Evolutionary conservation across 768 basidiomycete genomes (phyloP), one percentile per base, ranked within the genome.

Genomic region (Melanogaster broomeanus): DNA sequence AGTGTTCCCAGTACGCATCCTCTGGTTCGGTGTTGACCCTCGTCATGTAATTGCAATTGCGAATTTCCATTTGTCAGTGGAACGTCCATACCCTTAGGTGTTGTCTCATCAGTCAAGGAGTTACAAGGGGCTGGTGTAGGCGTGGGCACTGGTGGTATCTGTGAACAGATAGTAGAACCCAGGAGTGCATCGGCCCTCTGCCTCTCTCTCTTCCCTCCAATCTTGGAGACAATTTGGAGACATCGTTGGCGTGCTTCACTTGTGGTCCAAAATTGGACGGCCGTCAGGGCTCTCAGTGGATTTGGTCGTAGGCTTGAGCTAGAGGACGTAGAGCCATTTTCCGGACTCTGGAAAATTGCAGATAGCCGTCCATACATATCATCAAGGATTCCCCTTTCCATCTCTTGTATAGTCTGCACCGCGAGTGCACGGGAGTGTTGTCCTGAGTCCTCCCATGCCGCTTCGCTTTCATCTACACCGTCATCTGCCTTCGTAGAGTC

Each of bases 221-320:
- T 90, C 63, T 89, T 90, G 31, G 77, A 74, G 4, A 92, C 83
- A 49, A 95, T 93, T n/a, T 81, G 76, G 18, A 86, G 70, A 59
- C 85, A 87, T 5, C 91, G 79, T 43, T 81, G 78, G 38, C 81
- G 80, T 0, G 90, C 91, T 63, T 93, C 92, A 0, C 68, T 64
- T 0, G 91, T 94, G 6, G 88, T 85, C 88, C 90, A 96, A 53
- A 93, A 92, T 41, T 80, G 75, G 7, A 88, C 72, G 13, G 16
- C 8, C 10, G 42, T 30, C 16, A 28, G 49, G 30, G 2, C 18
- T n/a, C 15, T 11, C 10, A 16, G 21, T 10, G 21, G 19, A 24
- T 16, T 19, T 22, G 9, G 8, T 16, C 4, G 34, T 27, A 5
- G 42, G 37, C 7, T 35, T 45, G 39, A 30, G 21, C 15, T 49